phyloP scores from a whole-genome alignment of 208 protist species.

The Leishmania major region DNA sequence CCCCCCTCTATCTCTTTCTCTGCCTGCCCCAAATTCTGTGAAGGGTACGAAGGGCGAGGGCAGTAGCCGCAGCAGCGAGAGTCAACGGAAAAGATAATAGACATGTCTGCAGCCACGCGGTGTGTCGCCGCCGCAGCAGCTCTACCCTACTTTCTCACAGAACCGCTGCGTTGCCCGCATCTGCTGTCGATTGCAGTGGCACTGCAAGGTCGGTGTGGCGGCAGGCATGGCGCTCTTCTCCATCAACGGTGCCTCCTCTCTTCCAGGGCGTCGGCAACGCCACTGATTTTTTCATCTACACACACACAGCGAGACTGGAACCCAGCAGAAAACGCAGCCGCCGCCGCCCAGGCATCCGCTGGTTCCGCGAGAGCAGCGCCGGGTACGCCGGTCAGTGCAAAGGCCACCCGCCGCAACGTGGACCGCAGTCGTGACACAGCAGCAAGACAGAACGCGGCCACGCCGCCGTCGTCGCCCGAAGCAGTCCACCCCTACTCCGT shows the following conservation, averaged over 20 bases:
- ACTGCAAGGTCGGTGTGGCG: not conserved
- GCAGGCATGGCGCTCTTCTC: not conserved
- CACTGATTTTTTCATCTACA: conserved; percentile 6
- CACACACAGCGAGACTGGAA: conserved; percentile 8
- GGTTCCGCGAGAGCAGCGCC: not conserved
- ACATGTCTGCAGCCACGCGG: not conserved
- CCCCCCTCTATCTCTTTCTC: not conserved
- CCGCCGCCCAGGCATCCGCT: not conserved
- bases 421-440: not conserved
- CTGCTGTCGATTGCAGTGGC: not conserved
- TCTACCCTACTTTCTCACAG: not conserved
- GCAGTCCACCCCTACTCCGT: conserved; percentile 36
- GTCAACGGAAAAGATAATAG: not conserved
- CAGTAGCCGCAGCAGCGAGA: not conserved
- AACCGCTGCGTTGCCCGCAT: not conserved
- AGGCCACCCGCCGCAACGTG: not conserved
- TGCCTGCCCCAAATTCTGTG: not conserved
- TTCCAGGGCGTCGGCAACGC: not conserved
- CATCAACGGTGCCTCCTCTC: conserved; percentile 5
- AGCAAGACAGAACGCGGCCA: not conserved
- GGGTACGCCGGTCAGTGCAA: not conserved
- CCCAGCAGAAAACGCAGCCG: not conserved
- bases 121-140: not conserved
- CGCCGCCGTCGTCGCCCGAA: not conserved
- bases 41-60: not conserved